A percentile compares a stretch with the other conserved stretches of the same genome.
Evolutionary conservation across 176 grass and related monocot genomes (phyloP).

Genomic region (Raddia distichophylla): DNA sequence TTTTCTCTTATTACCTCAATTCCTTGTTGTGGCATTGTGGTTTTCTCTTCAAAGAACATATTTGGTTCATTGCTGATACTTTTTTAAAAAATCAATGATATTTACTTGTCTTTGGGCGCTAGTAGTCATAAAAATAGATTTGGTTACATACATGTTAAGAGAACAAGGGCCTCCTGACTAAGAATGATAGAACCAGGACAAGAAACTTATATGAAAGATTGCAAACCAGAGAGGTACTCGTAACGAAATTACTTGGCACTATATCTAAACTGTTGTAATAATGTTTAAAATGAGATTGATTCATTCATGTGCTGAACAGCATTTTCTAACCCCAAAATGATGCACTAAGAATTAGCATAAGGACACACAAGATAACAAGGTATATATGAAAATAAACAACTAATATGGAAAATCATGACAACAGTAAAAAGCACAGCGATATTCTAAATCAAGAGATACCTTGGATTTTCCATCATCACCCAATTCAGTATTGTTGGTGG

Average conservation of each 20-base stretch:
- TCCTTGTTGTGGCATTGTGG: too few species aligned
- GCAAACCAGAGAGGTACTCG: not conserved
- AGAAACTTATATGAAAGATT: not conserved
- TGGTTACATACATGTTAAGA: too few species aligned
- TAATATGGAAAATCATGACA: not conserved
- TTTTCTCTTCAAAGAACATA: too few species aligned
- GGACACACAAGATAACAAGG: not conserved
- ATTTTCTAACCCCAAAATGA: not conserved
- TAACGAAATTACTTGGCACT: not conserved
- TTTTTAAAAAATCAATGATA: too few species aligned
- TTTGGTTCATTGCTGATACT: too few species aligned
- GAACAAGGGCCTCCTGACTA: not conserved
- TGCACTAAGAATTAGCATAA: not conserved
- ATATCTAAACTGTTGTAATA: not conserved
- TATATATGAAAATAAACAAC: not conserved
- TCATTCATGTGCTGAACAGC: not conserved
- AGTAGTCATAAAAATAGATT: too few species aligned
- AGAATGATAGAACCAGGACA: not conserved
- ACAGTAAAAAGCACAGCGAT: not conserved
- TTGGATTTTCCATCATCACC: conserved; percentile 62
- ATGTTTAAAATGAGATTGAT: not conserved
- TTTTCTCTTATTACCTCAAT: not conserved
- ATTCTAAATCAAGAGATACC: conserved; percentile 48
- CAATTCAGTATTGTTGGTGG: conserved; percentile 60
- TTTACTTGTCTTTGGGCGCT: too few species aligned